phyloP scores from a whole-genome alignment of 345 rosid species.

The Cardamine occulta region DNA sequence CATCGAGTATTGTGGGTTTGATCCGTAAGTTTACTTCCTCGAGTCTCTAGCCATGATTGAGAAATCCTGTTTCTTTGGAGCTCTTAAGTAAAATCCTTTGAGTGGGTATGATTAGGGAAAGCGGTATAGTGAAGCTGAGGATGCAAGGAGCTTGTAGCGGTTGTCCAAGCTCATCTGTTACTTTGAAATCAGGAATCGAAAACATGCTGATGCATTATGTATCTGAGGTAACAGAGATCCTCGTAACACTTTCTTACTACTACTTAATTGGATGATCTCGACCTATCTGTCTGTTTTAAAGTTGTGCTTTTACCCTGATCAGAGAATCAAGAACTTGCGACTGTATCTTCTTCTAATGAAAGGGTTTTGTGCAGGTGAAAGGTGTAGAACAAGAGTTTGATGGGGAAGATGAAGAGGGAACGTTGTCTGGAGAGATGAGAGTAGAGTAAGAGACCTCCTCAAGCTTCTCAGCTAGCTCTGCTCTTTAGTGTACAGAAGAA shows the following conservation, averaged over 20 bases:
- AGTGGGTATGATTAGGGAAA: constrained; percentile 60
- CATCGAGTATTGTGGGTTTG: constrained; percentile 87
- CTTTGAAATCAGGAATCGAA: constrained; percentile 96
- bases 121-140: constrained; percentile 79
- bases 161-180: constrained; percentile 97
- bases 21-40: constrained; percentile 59
- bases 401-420: constrained; percentile 59
- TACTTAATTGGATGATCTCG: background rate
- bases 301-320: background rate
- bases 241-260: constrained; percentile 5
- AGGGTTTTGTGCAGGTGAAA: constrained; percentile 62
- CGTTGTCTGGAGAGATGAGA: constrained; percentile 60
- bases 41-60: background rate
- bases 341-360: constrained; percentile 7
- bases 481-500: constrained; percentile 37
- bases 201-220: constrained; percentile 99
- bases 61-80: background rate
- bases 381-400: constrained; percentile 90
- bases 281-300: background rate
- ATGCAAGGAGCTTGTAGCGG: constrained; percentile 99
- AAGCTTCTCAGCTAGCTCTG: constrained; percentile 1
- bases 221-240: constrained; percentile 67
- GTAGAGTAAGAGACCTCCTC: constrained; percentile 37
- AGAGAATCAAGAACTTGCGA: constrained; percentile 7
- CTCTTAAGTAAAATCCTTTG: background rate